Evolutionary conservation across 768 basidiomycete genomes (phyloP).

Genomic region (Lentinula aciculospora): DNA sequence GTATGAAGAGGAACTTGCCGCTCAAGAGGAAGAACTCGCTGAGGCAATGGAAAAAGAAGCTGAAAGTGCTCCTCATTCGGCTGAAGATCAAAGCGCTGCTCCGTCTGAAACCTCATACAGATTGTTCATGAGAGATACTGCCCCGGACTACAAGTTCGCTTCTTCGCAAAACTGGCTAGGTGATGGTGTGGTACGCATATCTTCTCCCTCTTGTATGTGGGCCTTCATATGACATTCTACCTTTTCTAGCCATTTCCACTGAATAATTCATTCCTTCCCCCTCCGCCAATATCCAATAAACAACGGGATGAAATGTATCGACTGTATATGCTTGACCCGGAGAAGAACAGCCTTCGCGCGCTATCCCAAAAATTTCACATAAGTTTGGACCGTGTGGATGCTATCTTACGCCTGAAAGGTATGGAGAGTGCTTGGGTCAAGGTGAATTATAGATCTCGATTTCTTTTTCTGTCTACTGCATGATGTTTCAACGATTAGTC

Average conservation of each 20-base stretch:
- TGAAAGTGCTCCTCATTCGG: slow-evolving; percentile 7
- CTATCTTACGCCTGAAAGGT: slow-evolving; percentile 77
- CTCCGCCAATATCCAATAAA: slow-evolving; percentile 64
- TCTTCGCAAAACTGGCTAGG: slow-evolving; percentile 61
- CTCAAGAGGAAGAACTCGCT: slow-evolving; percentile 13
- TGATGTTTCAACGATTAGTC: slow-evolving; percentile 88
- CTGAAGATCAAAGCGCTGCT: slow-evolving; percentile 9
- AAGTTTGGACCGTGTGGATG: slow-evolving; percentile 76
- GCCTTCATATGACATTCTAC: slow-evolving; percentile 10
- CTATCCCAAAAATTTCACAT: slow-evolving; percentile 61
- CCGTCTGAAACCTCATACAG: slow-evolving; percentile 25
- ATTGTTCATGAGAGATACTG: slow-evolving; percentile 38
- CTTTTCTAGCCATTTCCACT: slow-evolving; percentile 73
- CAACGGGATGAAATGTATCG: slow-evolving; percentile 53
- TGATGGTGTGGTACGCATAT: slow-evolving; percentile 32
- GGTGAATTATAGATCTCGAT: slow-evolving; percentile 38
- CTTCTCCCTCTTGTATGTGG: neutral
- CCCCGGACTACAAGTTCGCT: slow-evolving; percentile 35
- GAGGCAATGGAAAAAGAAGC: slow-evolving; percentile 14
- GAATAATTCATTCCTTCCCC: slow-evolving; percentile 81
- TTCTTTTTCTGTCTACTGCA: slow-evolving; percentile 15
- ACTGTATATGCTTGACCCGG: slow-evolving; percentile 54
- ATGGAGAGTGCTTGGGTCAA: slow-evolving; percentile 67
- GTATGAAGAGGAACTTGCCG: neutral
- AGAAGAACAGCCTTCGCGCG: slow-evolving; percentile 46